Percentiles rank a stretch among this genome's conserved stretches.
These are phyloP conservation scores for Lolium multiflorum DNA, from an alignment of 176 grass and related monocot genomes.

Conservation along the genomic window DNA sequence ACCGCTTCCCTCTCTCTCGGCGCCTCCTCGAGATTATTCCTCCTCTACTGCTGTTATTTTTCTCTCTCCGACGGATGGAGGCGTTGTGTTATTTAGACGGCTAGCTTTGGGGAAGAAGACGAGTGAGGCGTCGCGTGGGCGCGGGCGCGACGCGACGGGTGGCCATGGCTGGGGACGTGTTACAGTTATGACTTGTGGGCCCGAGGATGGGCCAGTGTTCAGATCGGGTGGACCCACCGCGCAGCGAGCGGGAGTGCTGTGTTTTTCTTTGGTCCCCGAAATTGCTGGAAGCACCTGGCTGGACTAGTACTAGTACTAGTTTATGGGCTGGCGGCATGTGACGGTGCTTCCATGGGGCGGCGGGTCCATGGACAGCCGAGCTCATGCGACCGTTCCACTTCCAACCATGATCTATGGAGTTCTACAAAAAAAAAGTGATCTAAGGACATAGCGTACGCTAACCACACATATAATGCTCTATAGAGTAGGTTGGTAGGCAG, in stretches of 20 bases:
- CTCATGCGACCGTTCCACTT: too few species aligned
- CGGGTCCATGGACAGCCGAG: background rate
- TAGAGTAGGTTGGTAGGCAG: background rate
- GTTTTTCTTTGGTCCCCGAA: background rate
- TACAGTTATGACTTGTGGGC: slow-evolving; percentile 33
- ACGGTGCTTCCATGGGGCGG: background rate
- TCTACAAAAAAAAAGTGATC: too few species aligned
- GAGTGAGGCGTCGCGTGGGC: slow-evolving; percentile 8
- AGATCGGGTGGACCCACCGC: background rate
- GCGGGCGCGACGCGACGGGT: slow-evolving; percentile 30
- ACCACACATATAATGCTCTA: background rate
- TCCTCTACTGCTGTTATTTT: background rate
- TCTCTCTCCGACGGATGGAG: too few species aligned
- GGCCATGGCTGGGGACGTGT: background rate
- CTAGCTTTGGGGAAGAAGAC: background rate
- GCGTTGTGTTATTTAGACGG: slow-evolving; percentile 28
- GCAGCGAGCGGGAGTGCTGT: background rate
- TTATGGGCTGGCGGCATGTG: slow-evolving; percentile 7
- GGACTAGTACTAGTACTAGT: background rate
- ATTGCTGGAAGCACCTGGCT: slow-evolving; percentile 42
- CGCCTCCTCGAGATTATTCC: background rate
- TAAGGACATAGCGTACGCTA: background rate
- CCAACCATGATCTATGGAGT: background rate
- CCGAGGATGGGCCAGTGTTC: background rate
- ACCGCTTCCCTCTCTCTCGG: background rate